A percentile compares a stretch with the other conserved stretches of the same genome.
Conservation (phyloP, 192 early-diverging fungal genomes). For the Podila minutissima region DNA sequence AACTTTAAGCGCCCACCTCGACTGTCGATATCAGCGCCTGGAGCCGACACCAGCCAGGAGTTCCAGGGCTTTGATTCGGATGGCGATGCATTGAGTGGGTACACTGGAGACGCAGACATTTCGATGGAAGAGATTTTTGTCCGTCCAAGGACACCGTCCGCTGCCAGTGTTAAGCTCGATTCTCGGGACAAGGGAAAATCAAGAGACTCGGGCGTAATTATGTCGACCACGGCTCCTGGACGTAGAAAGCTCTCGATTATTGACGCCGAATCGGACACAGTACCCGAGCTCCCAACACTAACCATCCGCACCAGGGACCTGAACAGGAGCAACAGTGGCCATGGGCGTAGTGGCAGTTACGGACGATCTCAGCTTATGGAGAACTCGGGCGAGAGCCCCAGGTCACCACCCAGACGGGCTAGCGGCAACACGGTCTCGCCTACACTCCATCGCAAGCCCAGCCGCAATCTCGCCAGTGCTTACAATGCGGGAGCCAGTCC, state of each 20-base stretch:
- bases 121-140: constrained; percentile 50
- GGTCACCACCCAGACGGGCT: not conserved
- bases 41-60: constrained; percentile 12
- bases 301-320: constrained; percentile 24
- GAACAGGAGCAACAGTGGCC: constrained; percentile 17
- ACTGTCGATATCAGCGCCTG: not conserved
- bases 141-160: constrained; percentile 18
- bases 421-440: not conserved
- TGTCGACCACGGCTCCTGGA: not conserved
- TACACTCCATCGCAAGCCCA: not conserved
- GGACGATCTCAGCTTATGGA: not conserved
- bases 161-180: not conserved
- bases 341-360: not conserved
- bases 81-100: constrained; percentile 45
- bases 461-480: not conserved
- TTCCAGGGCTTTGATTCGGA: constrained; percentile 47
- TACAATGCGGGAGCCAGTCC: not conserved
- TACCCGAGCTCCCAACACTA: constrained; percentile 25
- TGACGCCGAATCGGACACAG: constrained; percentile 40
- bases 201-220: constrained; percentile 13
- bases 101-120: constrained; percentile 45
- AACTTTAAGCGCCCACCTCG: constrained; percentile 29
- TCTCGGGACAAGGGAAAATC: constrained; percentile 8
- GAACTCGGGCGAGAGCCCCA: not conserved
- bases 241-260: constrained; percentile 27